These are phyloP conservation scores for Dittrichia graveolens DNA, from an alignment of 129 eudicot species.

Conservation along the genomic window DNA sequence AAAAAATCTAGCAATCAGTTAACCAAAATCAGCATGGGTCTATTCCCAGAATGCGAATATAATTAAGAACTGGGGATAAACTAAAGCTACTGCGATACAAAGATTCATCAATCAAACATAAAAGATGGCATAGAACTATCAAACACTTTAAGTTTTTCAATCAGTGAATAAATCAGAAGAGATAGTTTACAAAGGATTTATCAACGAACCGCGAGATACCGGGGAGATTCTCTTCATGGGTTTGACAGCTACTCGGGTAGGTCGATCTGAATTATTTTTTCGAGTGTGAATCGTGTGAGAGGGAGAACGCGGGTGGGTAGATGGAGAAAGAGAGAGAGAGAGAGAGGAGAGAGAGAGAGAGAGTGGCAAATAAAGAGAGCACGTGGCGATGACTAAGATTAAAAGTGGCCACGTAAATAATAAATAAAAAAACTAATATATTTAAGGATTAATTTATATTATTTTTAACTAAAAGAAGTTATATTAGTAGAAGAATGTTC, in stretches of 20 bases:
- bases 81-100: slow-evolving; percentile 3
- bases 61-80: slow-evolving; percentile 18
- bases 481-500: too few relatives aligned
- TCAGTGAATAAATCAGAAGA: not conserved
- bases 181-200: slow-evolving; percentile 6
- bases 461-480: not conserved
- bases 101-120: slow-evolving; percentile 19
- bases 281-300: slow-evolving; percentile 4
- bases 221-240: slow-evolving; percentile 19
- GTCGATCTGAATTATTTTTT: slow-evolving; percentile 15
- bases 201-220: slow-evolving; percentile 28
- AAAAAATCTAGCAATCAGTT: not conserved
- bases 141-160: slow-evolving; percentile 3
- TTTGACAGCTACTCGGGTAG: not conserved
- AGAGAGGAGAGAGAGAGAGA: not conserved
- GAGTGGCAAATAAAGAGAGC: slow-evolving; percentile 10
- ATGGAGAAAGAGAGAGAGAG: not conserved
- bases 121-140: not conserved
- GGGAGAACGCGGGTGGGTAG: not conserved
- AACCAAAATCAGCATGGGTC: not conserved
- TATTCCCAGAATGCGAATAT: not conserved
- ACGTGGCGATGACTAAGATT: slow-evolving; percentile 22
- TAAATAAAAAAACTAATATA: not conserved
- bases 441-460: not conserved
- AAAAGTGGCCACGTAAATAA: slow-evolving; percentile 23